These are phyloP conservation scores for Postia placenta DNA, from an alignment of 768 basidiomycete genomes.

Conservation along the genomic window DNA sequence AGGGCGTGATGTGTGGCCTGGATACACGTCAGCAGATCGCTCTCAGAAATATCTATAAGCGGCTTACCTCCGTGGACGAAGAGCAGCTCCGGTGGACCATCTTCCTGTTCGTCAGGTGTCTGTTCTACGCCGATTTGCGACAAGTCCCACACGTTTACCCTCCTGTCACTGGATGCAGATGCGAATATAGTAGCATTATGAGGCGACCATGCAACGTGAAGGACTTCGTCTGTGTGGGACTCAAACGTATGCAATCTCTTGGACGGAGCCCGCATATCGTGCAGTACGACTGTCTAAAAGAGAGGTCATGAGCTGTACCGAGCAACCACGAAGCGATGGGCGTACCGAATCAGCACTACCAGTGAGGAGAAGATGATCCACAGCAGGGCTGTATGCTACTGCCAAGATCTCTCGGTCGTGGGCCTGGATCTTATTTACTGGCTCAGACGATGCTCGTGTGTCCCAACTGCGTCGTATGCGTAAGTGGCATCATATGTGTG, in stretches of 20 bases:
- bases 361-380: constrained; percentile 75
- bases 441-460: constrained; percentile 65
- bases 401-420: constrained; percentile 90
- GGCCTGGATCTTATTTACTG: constrained; percentile 69
- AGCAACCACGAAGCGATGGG: neutral
- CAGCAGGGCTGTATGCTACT: constrained; percentile 84
- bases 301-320: neutral
- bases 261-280: constrained; percentile 74
- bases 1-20: constrained; percentile 83
- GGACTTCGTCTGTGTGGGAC: constrained; percentile 90
- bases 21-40: neutral
- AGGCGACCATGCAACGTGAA: constrained; percentile 94
- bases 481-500: neutral
- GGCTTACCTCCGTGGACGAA: constrained; percentile 89
- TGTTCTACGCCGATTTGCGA: constrained; percentile 90
- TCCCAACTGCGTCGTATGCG: constrained; percentile 68
- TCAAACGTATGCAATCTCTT: constrained; percentile 87
- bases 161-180: constrained; percentile 87
- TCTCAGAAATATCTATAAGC: neutral
- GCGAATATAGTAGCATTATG: constrained; percentile 90
- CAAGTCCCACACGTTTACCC: constrained; percentile 95
- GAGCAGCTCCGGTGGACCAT: constrained; percentile 93
- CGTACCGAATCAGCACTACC: constrained; percentile 90
- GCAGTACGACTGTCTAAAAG: constrained; percentile 74
- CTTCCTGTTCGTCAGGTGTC: constrained; percentile 96